Conservation (phyloP, 345 rosid species). For the Schrenkiella parvula region DNA sequence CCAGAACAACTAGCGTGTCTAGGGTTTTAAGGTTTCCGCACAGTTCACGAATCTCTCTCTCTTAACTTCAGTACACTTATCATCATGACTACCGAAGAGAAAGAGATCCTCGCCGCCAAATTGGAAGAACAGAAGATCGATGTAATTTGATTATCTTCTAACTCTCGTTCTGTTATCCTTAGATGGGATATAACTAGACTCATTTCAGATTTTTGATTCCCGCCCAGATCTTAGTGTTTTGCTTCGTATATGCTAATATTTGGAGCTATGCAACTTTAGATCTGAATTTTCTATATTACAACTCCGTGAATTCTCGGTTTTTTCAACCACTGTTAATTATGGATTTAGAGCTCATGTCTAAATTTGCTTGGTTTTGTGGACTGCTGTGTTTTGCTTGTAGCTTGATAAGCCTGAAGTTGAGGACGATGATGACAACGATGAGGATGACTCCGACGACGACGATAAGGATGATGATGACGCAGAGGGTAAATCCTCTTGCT, state of each 20-base stretch:
- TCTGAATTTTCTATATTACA: neutral
- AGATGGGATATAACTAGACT: neutral
- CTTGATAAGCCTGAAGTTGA: slow-evolving; percentile 71
- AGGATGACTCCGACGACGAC: slow-evolving; percentile 57
- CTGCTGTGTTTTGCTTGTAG: slow-evolving; percentile 25
- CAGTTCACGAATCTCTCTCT: neutral
- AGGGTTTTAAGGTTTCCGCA: slow-evolving; percentile 32
- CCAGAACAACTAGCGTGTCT: neutral
- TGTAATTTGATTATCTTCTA: slow-evolving; percentile 28
- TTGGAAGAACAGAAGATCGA: slow-evolving; percentile 66
- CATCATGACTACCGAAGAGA: slow-evolving; percentile 76
- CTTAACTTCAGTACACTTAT: neutral
- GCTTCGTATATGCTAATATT: neutral
- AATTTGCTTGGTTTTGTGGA: neutral
- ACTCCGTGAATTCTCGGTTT: neutral
- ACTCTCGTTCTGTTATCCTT: neutral
- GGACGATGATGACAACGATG: slow-evolving; percentile 63
- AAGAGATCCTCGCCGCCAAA: slow-evolving; percentile 71
- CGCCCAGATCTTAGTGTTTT: neutral
- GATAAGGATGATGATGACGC: slow-evolving; percentile 55
- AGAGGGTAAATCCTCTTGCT: slow-evolving; percentile 37
- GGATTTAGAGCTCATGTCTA: neutral
- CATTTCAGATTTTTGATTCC: neutral
- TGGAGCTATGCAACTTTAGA: neutral
- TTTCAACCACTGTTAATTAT: neutral